These are phyloP conservation scores for Pelagophyceae sp. DNA, from an alignment of 352 stramenopile genomes.

Conservation along the genomic window DNA sequence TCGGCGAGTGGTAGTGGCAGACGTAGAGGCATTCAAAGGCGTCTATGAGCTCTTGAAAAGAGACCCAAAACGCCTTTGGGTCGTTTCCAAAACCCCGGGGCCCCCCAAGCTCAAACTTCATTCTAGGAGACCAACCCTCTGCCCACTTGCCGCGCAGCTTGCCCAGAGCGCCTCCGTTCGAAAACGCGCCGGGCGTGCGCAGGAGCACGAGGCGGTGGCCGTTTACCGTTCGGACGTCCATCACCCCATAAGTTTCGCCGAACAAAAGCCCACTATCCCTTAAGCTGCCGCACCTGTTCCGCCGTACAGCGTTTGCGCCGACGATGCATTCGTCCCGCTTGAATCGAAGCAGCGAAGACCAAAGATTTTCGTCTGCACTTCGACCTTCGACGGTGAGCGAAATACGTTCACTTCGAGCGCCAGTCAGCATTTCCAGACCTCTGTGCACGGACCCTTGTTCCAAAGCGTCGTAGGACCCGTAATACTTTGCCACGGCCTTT, in stretches of 20 bases:
- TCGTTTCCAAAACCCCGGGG: too few relatives aligned
- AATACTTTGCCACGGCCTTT: slow-evolving; percentile 81
- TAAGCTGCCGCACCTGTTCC: neutral
- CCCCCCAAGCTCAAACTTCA: neutral
- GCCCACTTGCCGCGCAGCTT: neutral
- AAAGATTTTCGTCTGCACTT: slow-evolving; percentile 69
- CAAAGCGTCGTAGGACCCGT: slow-evolving; percentile 67
- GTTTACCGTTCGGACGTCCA: neutral
- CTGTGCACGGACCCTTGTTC: slow-evolving; percentile 74
- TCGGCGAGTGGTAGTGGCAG: slow-evolving; percentile 69
- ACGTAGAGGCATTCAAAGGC: slow-evolving; percentile 78
- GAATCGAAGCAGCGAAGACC: slow-evolving; percentile 70
- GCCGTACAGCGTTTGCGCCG: slow-evolving; percentile 47
- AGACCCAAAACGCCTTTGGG: slow-evolving; percentile 77
- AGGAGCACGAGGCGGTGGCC: neutral
- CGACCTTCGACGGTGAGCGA: slow-evolving; percentile 63
- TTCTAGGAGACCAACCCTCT: neutral
- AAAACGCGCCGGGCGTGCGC: neutral
- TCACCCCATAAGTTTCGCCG: neutral
- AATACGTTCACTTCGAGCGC: slow-evolving; percentile 71
- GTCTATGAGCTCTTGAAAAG: slow-evolving; percentile 82
- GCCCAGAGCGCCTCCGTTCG: too few relatives aligned
- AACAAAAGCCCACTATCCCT: neutral
- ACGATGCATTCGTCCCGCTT: slow-evolving; percentile 73
- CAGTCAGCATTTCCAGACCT: slow-evolving; percentile 69